Base-by-base conservation (phyloP, 208 protist genomes). In the Leishmania mexicana region DNA sequence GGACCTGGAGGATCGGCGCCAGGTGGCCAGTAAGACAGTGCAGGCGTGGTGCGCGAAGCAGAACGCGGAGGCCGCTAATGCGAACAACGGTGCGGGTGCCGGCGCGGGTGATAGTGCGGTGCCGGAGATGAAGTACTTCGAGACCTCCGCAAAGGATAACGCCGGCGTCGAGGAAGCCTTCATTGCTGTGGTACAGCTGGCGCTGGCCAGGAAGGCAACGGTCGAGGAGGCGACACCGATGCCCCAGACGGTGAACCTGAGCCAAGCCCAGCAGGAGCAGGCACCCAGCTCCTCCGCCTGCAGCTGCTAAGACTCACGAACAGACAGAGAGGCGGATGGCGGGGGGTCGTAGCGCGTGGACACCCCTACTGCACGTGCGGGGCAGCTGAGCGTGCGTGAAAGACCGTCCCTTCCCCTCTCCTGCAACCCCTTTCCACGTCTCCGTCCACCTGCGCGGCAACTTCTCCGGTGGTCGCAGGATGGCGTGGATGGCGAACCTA, bases 91-190 rank as follows among this genome's bases (percentile, higher is more conserved):
- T 72, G 77, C 42, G 62, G 65, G 68, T 31, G 70, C 75, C 47
- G 72, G 68, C 13, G 84, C 45, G 0, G 71, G 42, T n/a, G 77
- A 85, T 47, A 49, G 73, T 40, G 68, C 72, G n/a, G 38, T 78
- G 62, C 42, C 31, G n/a, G 85, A 91, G 40, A 99, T 99, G 65
- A 97, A 95, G 74, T 99, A 99, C 89, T 99, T 99, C 87, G 99
- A 99, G 92, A 99, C 99, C 0, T 99, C 94, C 24, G 99, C 99
- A 42, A 99, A 99, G 93, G 99, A 99, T 67, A 98, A 99, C 76
- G 95, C 96, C 72, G 99, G 99, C 74, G 99, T 99, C 35, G 98
- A 99, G 88, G 96, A 99, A 81, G 99, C 99, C n/a, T 99, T 99
- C 89, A 71, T 98, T 11, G 87, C 92, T 1, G 90, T 98, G 49